A percentile compares a stretch with the other conserved stretches of the same genome.
Conservation (phyloP, 306 rosid genomes). For the Astragalus glycyphyllos region DNA sequence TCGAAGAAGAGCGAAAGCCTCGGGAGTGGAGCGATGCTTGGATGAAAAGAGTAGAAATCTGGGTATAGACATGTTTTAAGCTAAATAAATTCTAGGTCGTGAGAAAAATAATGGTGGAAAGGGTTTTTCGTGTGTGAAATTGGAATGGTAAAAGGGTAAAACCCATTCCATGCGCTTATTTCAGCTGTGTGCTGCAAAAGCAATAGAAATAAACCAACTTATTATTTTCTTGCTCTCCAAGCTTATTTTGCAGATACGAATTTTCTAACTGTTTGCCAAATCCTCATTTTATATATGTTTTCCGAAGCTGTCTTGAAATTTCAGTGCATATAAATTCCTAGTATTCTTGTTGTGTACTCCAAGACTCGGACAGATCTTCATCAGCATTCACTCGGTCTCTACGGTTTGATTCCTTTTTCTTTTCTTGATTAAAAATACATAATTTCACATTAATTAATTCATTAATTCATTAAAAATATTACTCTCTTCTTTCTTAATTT, state of each 20-base stretch:
- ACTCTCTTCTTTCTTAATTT: too few relatives aligned
- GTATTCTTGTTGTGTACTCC: too few relatives aligned
- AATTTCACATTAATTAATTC: too few relatives aligned
- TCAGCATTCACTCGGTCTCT: too few relatives aligned
- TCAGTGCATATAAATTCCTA: too few relatives aligned
- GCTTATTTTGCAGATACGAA: background rate
- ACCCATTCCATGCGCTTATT: conserved; percentile 33
- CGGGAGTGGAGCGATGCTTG: conserved; percentile 46
- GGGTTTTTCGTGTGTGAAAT: background rate
- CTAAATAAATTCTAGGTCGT: background rate
- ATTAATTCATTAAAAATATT: too few relatives aligned
- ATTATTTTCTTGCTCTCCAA: conserved; percentile 44
- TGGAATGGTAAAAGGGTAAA: background rate
- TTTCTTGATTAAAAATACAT: too few relatives aligned
- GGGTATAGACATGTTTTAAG: conserved; percentile 54
- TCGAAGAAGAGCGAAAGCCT: conserved; percentile 54
- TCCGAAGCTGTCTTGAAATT: too few relatives aligned
- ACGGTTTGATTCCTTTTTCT: too few relatives aligned
- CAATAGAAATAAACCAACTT: background rate
- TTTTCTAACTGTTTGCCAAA: too few relatives aligned
- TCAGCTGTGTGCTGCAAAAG: background rate
- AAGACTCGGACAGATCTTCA: too few relatives aligned
- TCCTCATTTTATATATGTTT: too few relatives aligned
- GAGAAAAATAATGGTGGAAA: background rate
- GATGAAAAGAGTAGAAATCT: conserved; percentile 58